Base-by-base conservation (phyloP, 331 rosid species). In the Phaseolus coccineus region DNA sequence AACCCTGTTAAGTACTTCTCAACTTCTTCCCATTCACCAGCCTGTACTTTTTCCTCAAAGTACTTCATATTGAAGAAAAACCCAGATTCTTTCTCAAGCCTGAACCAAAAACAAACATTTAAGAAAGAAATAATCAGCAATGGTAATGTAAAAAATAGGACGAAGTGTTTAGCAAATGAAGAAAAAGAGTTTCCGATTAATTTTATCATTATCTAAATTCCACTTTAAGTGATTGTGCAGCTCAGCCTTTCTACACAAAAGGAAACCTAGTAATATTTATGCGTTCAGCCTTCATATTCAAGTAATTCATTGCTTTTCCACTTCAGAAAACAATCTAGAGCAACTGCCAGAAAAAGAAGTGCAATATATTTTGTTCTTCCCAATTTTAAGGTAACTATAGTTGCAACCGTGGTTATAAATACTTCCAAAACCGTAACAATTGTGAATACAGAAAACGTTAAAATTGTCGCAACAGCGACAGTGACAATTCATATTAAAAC, bases 11-110 rank as follows among this genome's bases (percentile, higher is more conserved):
- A 84, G 80, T 94, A 94, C 91, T 89, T 89, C 83, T 94, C 98
- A 46, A 90, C 96, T 84, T 94, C 98, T 8, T 94, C 97, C 98
- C 98, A 94, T 75, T 89, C 96, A 80, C 98, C 98, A 3, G 90
- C 91, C 87, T 79, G 94, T 82, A 92, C 92, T 86, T 88, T 90
- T 61, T 92, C 98, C 81, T 92, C 97, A 67, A 94, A 94, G 90
- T 94, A 94, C 82, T 90, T 92, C 92, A 92, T 79, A 84, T 94
- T 89, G 92, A 94, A 94, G 90, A 84, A 94, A 85, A 89, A 92
- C 35, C 96, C 97, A 2, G 98, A 92, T 78, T 94, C 96, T 80
- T 94, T 90, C 89, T 94, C 98, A 13, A 94, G 97, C 81, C 98
- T 94, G 40, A 48, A 76, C 53, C 31, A 30, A 8, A 42, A 50